These are phyloP conservation scores for Penicillium ochrochloron DNA, from an alignment of 495 filamentous ascomycete genomes.

Conservation along the genomic window DNA sequence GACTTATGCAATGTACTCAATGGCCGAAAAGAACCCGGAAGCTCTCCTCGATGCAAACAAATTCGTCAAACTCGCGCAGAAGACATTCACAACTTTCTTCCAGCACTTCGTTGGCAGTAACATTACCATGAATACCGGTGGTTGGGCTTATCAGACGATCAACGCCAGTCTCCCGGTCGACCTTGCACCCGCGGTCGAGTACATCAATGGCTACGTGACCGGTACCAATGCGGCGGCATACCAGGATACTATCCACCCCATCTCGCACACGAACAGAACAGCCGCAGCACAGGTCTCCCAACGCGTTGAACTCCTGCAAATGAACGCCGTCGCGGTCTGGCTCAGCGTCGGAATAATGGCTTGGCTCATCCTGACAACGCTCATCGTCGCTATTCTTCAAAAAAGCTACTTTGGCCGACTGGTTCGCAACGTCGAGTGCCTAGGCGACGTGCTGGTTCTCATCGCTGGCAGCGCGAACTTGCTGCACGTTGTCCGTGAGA, in stretches of 20 bases:
- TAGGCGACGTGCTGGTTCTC: slow-evolving; percentile 27
- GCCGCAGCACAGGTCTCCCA: slow-evolving; percentile 21
- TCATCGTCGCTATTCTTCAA: slow-evolving; percentile 30
- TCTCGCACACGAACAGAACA: slow-evolving; percentile 29
- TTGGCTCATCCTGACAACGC: slow-evolving; percentile 35
- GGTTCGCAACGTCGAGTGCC: slow-evolving; percentile 28
- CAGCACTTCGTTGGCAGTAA: slow-evolving; percentile 42
- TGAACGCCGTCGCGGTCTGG: slow-evolving; percentile 39
- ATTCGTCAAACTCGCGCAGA: slow-evolving; percentile 27
- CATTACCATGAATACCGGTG: slow-evolving; percentile 27
- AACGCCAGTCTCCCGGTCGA: slow-evolving; percentile 31
- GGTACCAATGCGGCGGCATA: slow-evolving; percentile 6
- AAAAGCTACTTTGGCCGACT: slow-evolving; percentile 28
- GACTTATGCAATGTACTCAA: slow-evolving; percentile 40
- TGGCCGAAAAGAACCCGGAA: slow-evolving; percentile 32
- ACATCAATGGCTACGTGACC: slow-evolving; percentile 8
- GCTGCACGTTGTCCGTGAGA: slow-evolving; percentile 23
- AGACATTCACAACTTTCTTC: slow-evolving; percentile 42
- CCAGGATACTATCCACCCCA: slow-evolving; percentile 29
- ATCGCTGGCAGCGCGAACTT: slow-evolving; percentile 27
- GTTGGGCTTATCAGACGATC: slow-evolving; percentile 37
- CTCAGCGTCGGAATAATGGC: slow-evolving; percentile 42
- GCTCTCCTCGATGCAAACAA: slow-evolving; percentile 31
- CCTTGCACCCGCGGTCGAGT: slow-evolving; percentile 22
- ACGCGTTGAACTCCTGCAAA: slow-evolving; percentile 35